Percentiles rank a stretch among this genome's conserved stretches.
phyloP scores from a whole-genome alignment of 139 green algal genomes.

The Chlamydomonas sphaeroides region DNA sequence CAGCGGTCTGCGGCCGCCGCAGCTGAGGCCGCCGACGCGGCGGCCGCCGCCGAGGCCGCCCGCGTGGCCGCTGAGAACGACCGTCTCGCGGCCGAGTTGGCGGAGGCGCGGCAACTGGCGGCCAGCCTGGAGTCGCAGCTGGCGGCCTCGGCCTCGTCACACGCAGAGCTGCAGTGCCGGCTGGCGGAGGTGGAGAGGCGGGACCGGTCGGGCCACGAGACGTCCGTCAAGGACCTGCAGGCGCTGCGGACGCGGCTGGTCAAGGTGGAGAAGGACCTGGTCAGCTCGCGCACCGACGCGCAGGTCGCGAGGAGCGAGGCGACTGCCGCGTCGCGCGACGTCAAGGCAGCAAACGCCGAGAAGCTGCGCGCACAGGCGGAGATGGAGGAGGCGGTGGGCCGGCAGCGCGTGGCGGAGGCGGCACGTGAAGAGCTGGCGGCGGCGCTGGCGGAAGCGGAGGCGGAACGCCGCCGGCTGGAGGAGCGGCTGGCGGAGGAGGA shows the following conservation, averaged over 20 bases:
- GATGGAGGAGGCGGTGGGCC: constrained; percentile 22
- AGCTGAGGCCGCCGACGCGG: background rate
- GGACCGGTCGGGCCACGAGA: background rate
- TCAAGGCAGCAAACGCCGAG: constrained; percentile 25
- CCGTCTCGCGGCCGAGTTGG: background rate
- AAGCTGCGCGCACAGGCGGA: constrained; percentile 26
- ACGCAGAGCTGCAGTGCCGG: constrained; percentile 18
- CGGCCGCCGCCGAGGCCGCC: background rate
- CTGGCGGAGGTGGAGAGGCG: background rate
- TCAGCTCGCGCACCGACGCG: constrained; percentile 3
- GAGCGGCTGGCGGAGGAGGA: background rate
- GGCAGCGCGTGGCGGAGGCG: background rate
- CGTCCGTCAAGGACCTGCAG: constrained; percentile 9
- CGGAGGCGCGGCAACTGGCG: background rate
- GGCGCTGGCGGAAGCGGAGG: background rate
- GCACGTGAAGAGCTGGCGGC: background rate
- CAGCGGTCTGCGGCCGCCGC: background rate
- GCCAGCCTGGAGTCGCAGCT: constrained; percentile 15
- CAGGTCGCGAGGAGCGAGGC: constrained; percentile 6
- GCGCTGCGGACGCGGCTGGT: constrained; percentile 1
- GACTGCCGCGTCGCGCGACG: constrained; percentile 22
- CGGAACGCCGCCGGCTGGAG: background rate
- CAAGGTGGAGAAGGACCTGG: constrained; percentile 16
- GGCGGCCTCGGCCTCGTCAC: background rate
- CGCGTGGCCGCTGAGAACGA: background rate